Conservation (phyloP, 208 protist species). For the Leishmania amazonensis region DNA sequence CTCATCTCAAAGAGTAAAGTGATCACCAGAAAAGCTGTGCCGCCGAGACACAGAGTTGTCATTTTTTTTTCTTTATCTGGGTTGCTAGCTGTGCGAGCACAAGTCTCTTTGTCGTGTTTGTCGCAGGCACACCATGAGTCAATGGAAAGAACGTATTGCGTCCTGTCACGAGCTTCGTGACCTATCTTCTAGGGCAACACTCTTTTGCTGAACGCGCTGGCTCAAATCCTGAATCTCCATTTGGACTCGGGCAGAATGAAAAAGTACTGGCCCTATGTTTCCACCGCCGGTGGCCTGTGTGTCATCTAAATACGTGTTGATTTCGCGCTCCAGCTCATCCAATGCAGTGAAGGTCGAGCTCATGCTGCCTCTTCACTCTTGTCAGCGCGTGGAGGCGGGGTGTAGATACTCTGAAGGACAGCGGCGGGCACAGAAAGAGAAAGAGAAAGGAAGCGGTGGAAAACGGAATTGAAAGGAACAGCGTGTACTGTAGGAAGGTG, state of each 20-base stretch:
- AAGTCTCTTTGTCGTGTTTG: background rate
- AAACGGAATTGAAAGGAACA: background rate
- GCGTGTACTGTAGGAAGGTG: background rate
- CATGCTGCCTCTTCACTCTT: conserved; percentile 12
- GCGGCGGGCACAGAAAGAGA: conserved; percentile 1
- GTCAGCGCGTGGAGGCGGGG: background rate
- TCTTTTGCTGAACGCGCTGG: conserved; percentile 26
- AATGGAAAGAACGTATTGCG: background rate
- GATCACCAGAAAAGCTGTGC: background rate
- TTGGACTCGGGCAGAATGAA: conserved; percentile 23
- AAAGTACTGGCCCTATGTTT: conserved; percentile 25
- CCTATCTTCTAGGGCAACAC: conserved; percentile 22
- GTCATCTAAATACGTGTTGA: conserved; percentile 16
- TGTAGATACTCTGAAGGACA: background rate
- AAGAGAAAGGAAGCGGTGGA: conserved; percentile 19
- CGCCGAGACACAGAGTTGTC: background rate
- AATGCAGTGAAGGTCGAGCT: conserved; percentile 15
- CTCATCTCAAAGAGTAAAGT: background rate
- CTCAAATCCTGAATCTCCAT: conserved; percentile 28
- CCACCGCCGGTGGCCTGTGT: conserved; percentile 19
- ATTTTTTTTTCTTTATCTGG: background rate
- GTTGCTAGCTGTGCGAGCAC: background rate
- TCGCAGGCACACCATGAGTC: background rate
- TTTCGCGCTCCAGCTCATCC: conserved; percentile 25
- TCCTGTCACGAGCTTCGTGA: conserved; percentile 1